These are phyloP conservation scores for Sugiyamaella americana DNA, from an alignment of 805 yeast species.

Conservation along the genomic window DNA sequence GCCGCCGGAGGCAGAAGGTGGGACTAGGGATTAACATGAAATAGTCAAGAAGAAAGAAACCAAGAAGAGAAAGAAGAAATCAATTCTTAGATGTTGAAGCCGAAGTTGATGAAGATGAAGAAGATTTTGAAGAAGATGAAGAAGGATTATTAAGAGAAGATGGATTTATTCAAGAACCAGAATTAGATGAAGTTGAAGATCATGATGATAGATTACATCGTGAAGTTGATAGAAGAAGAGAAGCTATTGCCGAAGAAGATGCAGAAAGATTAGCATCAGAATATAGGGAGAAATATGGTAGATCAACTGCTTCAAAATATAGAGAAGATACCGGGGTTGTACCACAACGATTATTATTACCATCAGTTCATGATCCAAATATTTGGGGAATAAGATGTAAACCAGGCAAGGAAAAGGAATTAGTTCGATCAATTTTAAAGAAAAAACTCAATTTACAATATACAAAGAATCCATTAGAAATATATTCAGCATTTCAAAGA, in stretches of 20 bases:
- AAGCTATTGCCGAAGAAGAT: constrained; percentile 84
- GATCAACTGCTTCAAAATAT: constrained; percentile 71
- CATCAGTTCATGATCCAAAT: constrained; percentile 93
- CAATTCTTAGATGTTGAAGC: constrained; percentile 98
- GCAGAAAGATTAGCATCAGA: constrained; percentile 92
- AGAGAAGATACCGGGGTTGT: constrained; percentile 82
- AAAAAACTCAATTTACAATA: constrained; percentile 74
- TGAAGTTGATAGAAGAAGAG: constrained; percentile 69
- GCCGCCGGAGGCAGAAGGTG: neutral
- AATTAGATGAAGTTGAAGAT: constrained; percentile 51
- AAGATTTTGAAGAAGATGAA: constrained; percentile 87
- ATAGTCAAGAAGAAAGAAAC: constrained; percentile 30
- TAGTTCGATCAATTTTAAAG: constrained; percentile 77
- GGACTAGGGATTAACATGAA: constrained; percentile 40
- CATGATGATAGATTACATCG: constrained; percentile 78
- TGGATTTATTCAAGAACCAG: constrained; percentile 44
- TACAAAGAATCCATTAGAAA: constrained; percentile 72
- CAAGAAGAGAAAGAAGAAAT: constrained; percentile 49
- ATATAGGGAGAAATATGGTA: constrained; percentile 86
- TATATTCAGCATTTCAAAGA: constrained; percentile 86
- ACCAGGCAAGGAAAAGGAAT: constrained; percentile 86
- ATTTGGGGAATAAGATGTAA: constrained; percentile 94
- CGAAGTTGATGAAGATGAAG: constrained; percentile 97
- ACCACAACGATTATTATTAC: constrained; percentile 87
- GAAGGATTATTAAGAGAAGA: constrained; percentile 83